A percentile compares a stretch with the other conserved stretches of the same genome.
phyloP scores from a whole-genome alignment of 1,284 basidiomycete species.

The Cronartium quercuum region DNA sequence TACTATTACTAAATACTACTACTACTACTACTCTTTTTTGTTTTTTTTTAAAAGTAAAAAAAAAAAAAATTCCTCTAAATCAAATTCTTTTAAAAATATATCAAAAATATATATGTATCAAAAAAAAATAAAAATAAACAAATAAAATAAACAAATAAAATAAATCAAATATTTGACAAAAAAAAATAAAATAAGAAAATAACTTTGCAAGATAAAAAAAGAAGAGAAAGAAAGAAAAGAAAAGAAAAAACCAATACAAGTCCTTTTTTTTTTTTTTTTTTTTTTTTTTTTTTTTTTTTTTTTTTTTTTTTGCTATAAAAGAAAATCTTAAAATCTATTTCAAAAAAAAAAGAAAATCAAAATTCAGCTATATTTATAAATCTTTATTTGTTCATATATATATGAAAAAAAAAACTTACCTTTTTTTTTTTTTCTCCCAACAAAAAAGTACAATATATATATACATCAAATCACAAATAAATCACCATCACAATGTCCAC shows the following conservation, averaged over 20 bases:
- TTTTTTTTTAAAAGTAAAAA: too few species aligned
- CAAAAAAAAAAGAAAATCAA: neutral
- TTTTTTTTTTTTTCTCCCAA: too few species aligned
- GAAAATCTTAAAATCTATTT: neutral
- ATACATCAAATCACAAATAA: constrained; percentile 29
- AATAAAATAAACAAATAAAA: too few species aligned
- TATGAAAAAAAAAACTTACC: neutral
- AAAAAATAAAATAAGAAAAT: too few species aligned
- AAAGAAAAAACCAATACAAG: neutral
- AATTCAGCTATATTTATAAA: neutral
- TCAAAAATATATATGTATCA: too few species aligned
- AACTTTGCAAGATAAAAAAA: too few species aligned
- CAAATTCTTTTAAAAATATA: too few species aligned
- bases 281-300: neutral
- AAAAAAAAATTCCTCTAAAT: too few species aligned
- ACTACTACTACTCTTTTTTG: too few species aligned
- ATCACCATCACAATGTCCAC: constrained; percentile 35
- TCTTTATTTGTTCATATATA: neutral
- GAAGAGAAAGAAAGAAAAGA: neutral
- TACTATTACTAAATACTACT: too few species aligned
- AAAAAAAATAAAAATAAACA: too few species aligned
- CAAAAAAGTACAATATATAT: neutral
- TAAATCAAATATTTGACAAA: too few species aligned
- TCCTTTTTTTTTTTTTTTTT: neutral
- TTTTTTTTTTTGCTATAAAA: neutral